Evolutionary conservation across 441 rosid species (phyloP).

Genomic region (Populus hybrid): DNA sequence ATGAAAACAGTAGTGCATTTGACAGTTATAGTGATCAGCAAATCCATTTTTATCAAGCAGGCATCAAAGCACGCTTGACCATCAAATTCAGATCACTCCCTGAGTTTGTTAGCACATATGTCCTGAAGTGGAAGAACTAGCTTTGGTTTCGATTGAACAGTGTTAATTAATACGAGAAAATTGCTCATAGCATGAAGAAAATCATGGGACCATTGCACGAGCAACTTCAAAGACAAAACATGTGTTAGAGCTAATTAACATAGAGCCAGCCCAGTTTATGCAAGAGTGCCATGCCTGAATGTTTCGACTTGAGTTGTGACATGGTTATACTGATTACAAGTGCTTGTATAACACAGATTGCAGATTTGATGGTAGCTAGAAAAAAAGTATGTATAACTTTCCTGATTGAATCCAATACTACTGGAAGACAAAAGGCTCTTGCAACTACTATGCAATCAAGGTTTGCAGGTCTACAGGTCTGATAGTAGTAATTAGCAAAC

Average conservation of each 20-base stretch:
- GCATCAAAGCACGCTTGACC: too few species aligned
- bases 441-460: background rate
- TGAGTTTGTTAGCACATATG: background rate
- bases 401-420: background rate
- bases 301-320: background rate
- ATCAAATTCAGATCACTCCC: background rate
- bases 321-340: background rate
- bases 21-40: too few species aligned
- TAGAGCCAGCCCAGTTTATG: background rate
- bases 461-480: background rate
- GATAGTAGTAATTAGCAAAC: background rate
- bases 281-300: background rate
- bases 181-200: background rate
- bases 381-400: background rate
- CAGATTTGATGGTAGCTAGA: background rate
- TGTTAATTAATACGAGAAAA: background rate
- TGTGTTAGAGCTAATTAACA: background rate
- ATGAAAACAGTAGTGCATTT: too few species aligned
- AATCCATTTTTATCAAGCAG: too few species aligned
- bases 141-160: background rate
- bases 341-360: background rate
- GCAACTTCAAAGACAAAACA: background rate
- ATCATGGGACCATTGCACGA: background rate
- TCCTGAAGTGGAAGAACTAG: background rate
- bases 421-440: background rate